Percentiles rank a stretch among this genome's conserved stretches.
These are phyloP conservation scores for Ligustrum vulgare DNA, from an alignment of 257 asterid genomes.

Conservation along the genomic window DNA sequence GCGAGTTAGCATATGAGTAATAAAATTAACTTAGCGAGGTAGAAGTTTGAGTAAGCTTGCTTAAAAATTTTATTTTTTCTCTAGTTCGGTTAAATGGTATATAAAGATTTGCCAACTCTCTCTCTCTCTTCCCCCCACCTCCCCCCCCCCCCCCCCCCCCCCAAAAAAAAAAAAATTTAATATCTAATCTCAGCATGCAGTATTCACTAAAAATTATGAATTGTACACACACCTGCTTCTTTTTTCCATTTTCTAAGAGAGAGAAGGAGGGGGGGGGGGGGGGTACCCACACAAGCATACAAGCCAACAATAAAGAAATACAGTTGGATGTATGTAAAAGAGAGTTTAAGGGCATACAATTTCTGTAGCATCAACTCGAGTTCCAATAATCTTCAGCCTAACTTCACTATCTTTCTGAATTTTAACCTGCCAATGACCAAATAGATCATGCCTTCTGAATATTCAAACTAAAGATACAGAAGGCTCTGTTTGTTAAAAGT, in stretches of 20 bases:
- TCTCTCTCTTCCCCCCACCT: too few species aligned
- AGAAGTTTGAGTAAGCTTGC: not conserved
- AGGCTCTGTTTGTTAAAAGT: too few species aligned
- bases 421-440: conserved; percentile 40
- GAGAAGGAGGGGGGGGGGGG: too few species aligned
- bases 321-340: not conserved
- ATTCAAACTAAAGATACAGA: not conserved
- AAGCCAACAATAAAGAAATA: not conserved
- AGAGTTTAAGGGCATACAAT: conserved; percentile 49
- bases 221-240: too few species aligned
- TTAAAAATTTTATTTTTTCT: too few species aligned
- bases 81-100: not conserved
- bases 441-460: not conserved
- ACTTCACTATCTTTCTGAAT: conserved; percentile 67
- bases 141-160: too few species aligned
- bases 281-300: too few species aligned
- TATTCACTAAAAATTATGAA: too few species aligned
- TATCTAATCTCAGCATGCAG: too few species aligned
- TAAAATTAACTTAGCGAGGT: not conserved
- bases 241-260: too few species aligned
- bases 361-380: conserved; percentile 82
- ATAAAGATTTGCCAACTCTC: not conserved
- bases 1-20: not conserved
- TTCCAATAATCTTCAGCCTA: conserved; percentile 62
- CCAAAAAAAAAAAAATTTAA: too few species aligned